A percentile compares a stretch with the other conserved stretches of the same genome.
These are phyloP conservation scores for Phytophthora aleatoria DNA, from an alignment of 352 stramenopile species.

Conservation along the genomic window DNA sequence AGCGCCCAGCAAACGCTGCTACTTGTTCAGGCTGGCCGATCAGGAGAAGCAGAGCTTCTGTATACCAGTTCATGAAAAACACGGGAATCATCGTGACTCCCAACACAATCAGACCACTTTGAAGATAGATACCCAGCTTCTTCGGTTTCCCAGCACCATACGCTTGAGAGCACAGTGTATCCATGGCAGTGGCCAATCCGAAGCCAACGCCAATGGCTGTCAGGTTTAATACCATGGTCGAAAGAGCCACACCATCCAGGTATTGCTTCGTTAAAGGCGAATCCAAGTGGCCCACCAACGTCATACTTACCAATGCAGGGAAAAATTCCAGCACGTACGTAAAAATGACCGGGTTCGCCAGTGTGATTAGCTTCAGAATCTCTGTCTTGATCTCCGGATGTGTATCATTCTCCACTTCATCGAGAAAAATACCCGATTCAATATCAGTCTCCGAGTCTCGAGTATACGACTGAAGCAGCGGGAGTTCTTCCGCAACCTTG, in stretches of 20 bases:
- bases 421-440: conserved; percentile 26
- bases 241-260: conserved; percentile 68
- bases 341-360: conserved; percentile 72
- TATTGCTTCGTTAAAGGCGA: conserved; percentile 75
- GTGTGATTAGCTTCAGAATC: conserved; percentile 33
- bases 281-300: conserved; percentile 72
- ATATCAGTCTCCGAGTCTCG: conserved; percentile 28
- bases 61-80: conserved; percentile 80
- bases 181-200: conserved; percentile 83
- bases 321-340: conserved; percentile 81
- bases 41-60: conserved; percentile 55
- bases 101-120: conserved; percentile 79
- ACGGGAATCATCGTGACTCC: conserved; percentile 58
- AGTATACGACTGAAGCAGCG: conserved; percentile 41
- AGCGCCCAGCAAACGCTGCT: conserved; percentile 67
- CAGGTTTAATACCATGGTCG: conserved; percentile 84
- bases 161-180: conserved; percentile 88
- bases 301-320: conserved; percentile 65
- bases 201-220: conserved; percentile 80
- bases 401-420: conserved; percentile 13
- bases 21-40: conserved; percentile 74
- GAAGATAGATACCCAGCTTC: conserved; percentile 87
- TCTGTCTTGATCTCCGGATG: conserved; percentile 40
- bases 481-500: conserved; percentile 41
- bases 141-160: conserved; percentile 70